These are phyloP conservation scores for Aspergillus sp. DNA, from an alignment of 2,329 filamentous ascomycete genomes.

Conservation along the genomic window DNA sequence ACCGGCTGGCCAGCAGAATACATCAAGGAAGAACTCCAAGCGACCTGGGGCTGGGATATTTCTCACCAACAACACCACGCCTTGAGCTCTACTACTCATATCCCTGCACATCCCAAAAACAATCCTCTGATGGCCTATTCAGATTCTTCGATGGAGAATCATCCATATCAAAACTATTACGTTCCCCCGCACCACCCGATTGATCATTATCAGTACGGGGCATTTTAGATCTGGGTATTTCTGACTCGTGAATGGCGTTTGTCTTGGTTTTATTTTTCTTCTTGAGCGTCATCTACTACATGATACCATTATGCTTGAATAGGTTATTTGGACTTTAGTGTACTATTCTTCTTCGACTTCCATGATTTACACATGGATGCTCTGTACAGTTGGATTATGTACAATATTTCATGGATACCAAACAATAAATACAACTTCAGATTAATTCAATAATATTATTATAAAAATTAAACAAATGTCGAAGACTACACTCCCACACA, in stretches of 20 bases:
- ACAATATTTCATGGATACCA: too few relatives aligned
- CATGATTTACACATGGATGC: too few relatives aligned
- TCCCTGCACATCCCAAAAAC: constrained; percentile 33
- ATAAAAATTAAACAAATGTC: too few relatives aligned
- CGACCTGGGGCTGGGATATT: constrained; percentile 68
- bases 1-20: constrained; percentile 75
- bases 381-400: too few relatives aligned
- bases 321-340: too few relatives aligned
- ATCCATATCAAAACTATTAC: constrained; percentile 78
- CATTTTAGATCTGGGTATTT: constrained; percentile 8
- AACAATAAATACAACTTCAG: too few relatives aligned
- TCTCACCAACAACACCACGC: constrained; percentile 26
- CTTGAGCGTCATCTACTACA: neutral
- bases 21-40: constrained; percentile 67
- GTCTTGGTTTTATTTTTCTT: too few relatives aligned
- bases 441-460: too few relatives aligned
- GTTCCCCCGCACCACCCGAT: constrained; percentile 56
- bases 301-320: neutral
- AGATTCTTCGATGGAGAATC: constrained; percentile 72
- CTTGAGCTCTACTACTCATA: constrained; percentile 17
- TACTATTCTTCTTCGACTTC: too few relatives aligned
- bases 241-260: too few relatives aligned
- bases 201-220: constrained; percentile 19
- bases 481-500: too few relatives aligned
- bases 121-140: constrained; percentile 69